Evolutionary conservation across 352 stramenopile genomes (phyloP), one percentile per base, ranked within the genome.

Genomic region (Albugo candida): DNA sequence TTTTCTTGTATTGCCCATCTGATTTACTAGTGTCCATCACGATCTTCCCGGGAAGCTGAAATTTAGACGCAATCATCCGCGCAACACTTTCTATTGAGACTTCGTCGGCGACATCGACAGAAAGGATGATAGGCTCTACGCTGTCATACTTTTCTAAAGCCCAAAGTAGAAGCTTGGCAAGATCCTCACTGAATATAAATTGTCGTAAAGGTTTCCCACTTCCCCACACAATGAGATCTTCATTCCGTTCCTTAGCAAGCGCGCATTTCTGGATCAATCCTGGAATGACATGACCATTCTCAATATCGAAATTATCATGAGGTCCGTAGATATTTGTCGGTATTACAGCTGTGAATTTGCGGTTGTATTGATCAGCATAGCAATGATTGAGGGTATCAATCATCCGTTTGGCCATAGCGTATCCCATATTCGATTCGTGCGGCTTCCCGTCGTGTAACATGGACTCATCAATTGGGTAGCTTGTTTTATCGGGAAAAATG

Each of bases 1-100:
- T 98, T 72, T 99, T 99, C 71, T 98, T 98, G 70, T 94, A 97
- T 67, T 99, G 95, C 5, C 95, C 95, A 64, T 99, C 94, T n/a
- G 85, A 73, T 59, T 97, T 97, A 34, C 58, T 81, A 5, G 75
- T 92, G 63, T 98, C 86, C 51, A 96, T 94, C 13, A 89, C 56
- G 19, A 96, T 60, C 13, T 93, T 61, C 12, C 82, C 84, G 0
- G 62, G 43, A 36, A 94, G 95, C 5, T 70, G 53, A 67, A 96
- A 89, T 21, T 67, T 64, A 1, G 60, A 43, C 12, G 84, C 82
- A 52, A 95, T 81, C 43, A 65, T 51, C 2, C 61, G 40, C 12
- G 93, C 93, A 4, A 98, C 88, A 54, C 98, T 79, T 34, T 78
- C 75, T 54, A 99, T 98, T 18, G 79, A 84, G 11, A 98, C 83